Conservation (phyloP, 768 basidiomycete genomes). For the Rhodotorula toruloides region DNA sequence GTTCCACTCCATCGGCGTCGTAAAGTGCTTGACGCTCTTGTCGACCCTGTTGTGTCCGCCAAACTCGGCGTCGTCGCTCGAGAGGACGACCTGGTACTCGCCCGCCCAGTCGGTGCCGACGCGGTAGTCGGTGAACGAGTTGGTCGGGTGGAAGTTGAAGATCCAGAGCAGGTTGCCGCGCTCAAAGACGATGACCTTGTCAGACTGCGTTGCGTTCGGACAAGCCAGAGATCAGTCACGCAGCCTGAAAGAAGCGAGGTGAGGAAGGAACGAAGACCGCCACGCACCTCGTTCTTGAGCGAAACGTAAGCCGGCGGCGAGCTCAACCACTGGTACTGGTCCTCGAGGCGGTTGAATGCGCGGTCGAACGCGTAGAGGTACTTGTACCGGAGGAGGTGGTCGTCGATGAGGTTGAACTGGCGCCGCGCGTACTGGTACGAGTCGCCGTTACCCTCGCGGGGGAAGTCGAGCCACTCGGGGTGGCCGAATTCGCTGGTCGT, state of each 20-base stretch:
- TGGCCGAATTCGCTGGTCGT: constrained; percentile 93
- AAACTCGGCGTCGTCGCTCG: constrained; percentile 76
- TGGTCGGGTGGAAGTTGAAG: constrained; percentile 92
- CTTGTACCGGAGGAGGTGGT: constrained; percentile 75
- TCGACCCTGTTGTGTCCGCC: constrained; percentile 83
- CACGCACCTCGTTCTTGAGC: constrained; percentile 73
- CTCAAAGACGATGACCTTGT: constrained; percentile 92
- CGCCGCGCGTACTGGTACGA: constrained; percentile 93
- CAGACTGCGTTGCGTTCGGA: constrained; percentile 46
- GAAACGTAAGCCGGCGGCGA: constrained; percentile 84
- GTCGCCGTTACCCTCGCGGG: constrained; percentile 87
- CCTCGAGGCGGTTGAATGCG: constrained; percentile 82
- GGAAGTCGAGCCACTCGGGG: constrained; percentile 99
- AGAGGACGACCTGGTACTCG: constrained; percentile 71
- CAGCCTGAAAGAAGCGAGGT: no score
- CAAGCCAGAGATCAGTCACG: no score
- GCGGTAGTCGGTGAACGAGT: constrained; percentile 88
- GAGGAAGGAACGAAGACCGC: no score
- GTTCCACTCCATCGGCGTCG: constrained; percentile 86
- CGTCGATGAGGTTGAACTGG: constrained; percentile 93
- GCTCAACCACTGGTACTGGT: constrained; percentile 75
- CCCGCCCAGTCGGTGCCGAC: constrained; percentile 79
- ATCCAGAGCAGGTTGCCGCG: constrained; percentile 88
- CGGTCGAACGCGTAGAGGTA: constrained; percentile 90
- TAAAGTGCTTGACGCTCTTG: constrained; percentile 62